Percentiles rank a stretch among this genome's conserved stretches.
Conservation (phyloP, 2,329 filamentous ascomycete species). For the Aspergillus brunneoviolaceus region DNA sequence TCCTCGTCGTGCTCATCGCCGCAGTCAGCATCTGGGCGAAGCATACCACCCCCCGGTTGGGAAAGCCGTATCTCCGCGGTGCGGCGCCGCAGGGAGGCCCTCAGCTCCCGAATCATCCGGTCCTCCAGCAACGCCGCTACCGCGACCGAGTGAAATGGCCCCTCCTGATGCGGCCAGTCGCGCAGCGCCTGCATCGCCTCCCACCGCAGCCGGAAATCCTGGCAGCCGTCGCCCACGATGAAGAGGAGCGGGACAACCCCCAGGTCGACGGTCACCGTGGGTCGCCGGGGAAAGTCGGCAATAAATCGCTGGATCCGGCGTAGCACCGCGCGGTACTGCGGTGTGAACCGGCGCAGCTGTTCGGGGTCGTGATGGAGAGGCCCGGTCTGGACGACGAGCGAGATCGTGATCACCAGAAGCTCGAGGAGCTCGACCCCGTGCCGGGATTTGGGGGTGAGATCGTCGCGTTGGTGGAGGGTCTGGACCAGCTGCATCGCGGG, state of each 20-base stretch:
- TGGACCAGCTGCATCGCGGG: background rate
- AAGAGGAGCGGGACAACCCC: background rate
- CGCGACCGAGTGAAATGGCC: background rate
- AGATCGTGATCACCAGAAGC: background rate
- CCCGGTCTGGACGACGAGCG: background rate
- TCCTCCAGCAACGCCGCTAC: background rate
- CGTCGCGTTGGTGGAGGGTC: background rate
- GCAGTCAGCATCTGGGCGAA: no score
- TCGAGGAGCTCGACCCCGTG: background rate
- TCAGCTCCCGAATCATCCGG: background rate
- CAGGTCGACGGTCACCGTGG: background rate
- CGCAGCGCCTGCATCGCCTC: background rate
- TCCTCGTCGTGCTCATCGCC: no score
- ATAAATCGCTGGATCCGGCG: background rate
- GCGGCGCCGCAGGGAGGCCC: background rate
- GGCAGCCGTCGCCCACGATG: background rate
- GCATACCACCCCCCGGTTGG: no score
- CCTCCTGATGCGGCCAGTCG: conserved; percentile 5
- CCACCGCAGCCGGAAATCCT: background rate
- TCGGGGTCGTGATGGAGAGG: background rate
- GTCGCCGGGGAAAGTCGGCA: background rate
- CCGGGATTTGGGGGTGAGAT: background rate
- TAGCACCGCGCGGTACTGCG: background rate
- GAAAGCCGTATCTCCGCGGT: no score
- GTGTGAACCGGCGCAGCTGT: no score